Conservation (phyloP, 2,329 filamentous ascomycete species). For the Fusarium sp. region DNA sequence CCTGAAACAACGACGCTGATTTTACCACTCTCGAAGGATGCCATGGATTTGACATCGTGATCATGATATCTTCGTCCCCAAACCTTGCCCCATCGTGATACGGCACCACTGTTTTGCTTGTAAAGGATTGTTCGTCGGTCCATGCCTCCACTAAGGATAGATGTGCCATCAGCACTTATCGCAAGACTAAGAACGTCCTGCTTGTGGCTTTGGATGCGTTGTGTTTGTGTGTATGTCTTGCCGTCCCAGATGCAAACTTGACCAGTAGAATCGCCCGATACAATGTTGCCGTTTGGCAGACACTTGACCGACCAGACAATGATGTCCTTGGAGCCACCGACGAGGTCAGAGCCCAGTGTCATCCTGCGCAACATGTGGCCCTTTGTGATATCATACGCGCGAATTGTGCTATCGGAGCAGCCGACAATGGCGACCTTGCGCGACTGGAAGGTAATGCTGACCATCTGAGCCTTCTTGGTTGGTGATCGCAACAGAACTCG, state of each 20-base stretch:
- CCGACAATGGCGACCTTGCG: slow-evolving; percentile 86
- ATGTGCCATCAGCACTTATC: slow-evolving; percentile 80
- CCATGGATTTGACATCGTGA: slow-evolving; percentile 95
- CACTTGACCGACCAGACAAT: slow-evolving; percentile 95
- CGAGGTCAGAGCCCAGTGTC: slow-evolving; percentile 82
- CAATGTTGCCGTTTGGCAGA: slow-evolving; percentile 86
- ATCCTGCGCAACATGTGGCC: slow-evolving; percentile 82
- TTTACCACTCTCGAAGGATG: slow-evolving; percentile 83
- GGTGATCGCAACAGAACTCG: slow-evolving; percentile 79
- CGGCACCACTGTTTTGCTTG: slow-evolving; percentile 70
- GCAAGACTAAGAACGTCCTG: slow-evolving; percentile 93
- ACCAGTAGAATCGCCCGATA: slow-evolving; percentile 94
- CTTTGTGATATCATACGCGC: slow-evolving; percentile 86
- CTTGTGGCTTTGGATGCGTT: slow-evolving; percentile 86
- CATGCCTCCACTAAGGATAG: slow-evolving; percentile 90
- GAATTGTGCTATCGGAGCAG: slow-evolving; percentile 96
- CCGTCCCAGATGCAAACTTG: slow-evolving; percentile 95
- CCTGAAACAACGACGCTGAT: slow-evolving; percentile 92
- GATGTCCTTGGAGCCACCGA: slow-evolving; percentile 82
- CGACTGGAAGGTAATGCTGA: slow-evolving; percentile 91
- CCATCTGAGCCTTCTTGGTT: slow-evolving; percentile 86
- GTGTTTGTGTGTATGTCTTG: slow-evolving; percentile 87
- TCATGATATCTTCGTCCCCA: slow-evolving; percentile 87
- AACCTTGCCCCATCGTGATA: slow-evolving; percentile 83
- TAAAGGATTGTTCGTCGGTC: slow-evolving; percentile 89